phyloP scores from a whole-genome alignment of 768 basidiomycete species.

The Cantharellus cinnabarinus region DNA sequence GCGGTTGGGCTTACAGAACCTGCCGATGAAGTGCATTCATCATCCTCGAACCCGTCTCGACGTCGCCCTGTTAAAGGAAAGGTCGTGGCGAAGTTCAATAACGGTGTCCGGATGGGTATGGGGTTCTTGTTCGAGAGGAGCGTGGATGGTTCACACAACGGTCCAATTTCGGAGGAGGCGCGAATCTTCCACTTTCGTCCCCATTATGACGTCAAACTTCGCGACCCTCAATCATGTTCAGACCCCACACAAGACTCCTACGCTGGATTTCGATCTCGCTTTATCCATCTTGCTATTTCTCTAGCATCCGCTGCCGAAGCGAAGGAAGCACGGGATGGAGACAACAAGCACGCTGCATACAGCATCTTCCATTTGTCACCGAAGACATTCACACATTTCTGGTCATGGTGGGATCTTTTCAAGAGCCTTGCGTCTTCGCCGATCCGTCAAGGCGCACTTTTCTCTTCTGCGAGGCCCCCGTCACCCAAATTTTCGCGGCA shows the following conservation, averaged over 20 bases:
- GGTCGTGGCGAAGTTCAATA: slow-evolving; percentile 62
- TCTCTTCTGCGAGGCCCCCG: slow-evolving; percentile 39
- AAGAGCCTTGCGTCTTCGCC: slow-evolving; percentile 60
- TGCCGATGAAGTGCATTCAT: not conserved
- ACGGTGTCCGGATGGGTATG: slow-evolving; percentile 74
- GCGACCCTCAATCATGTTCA: slow-evolving; percentile 10
- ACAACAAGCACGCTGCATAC: slow-evolving; percentile 15
- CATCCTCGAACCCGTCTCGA: slow-evolving; percentile 2
- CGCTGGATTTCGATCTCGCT: slow-evolving; percentile 78
- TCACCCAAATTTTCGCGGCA: slow-evolving; percentile 80
- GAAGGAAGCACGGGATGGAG: slow-evolving; percentile 14
- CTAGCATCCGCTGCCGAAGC: slow-evolving; percentile 28
- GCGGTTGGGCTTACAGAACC: not conserved
- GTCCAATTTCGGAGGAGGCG: slow-evolving; percentile 20
- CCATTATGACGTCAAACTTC: slow-evolving; percentile 54
- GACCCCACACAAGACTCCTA: slow-evolving; percentile 27
- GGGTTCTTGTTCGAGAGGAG: slow-evolving; percentile 58
- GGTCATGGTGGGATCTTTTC: slow-evolving; percentile 80
- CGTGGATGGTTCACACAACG: slow-evolving; percentile 40
- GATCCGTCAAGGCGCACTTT: slow-evolving; percentile 72
- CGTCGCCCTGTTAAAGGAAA: slow-evolving; percentile 25
- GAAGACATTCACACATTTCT: slow-evolving; percentile 71
- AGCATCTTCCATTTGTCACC: slow-evolving; percentile 77
- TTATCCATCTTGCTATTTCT: slow-evolving; percentile 80
- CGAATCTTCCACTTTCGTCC: slow-evolving; percentile 61